Percentiles rank a stretch among this genome's conserved stretches.
phyloP scores from a whole-genome alignment of 345 rosid species.

The Erucastrum elatum region DNA sequence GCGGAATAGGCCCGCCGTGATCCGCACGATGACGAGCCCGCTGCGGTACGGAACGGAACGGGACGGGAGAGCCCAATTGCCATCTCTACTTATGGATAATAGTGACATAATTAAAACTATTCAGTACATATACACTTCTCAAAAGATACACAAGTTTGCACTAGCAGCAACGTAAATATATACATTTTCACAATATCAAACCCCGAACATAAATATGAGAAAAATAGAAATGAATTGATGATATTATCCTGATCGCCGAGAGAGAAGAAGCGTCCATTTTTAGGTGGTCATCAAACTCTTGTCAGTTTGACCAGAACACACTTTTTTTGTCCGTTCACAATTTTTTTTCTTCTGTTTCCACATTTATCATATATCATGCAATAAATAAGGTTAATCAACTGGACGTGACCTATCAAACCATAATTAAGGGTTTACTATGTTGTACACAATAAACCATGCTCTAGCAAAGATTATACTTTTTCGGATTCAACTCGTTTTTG shows the following conservation, averaged over 20 bases:
- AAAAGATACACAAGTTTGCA: neutral
- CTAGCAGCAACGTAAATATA: neutral
- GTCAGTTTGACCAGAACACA: constrained; percentile 29
- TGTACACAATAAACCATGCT: neutral
- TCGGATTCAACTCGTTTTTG: neutral
- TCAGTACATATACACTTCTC: neutral
- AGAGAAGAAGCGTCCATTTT: constrained; percentile 7
- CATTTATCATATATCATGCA: neutral
- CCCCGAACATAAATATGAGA: neutral
- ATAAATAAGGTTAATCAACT: neutral
- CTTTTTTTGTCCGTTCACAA: neutral
- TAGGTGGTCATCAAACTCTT: constrained; percentile 16
- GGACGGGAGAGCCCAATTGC: too few relatives aligned
- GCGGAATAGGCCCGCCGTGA: too few relatives aligned
- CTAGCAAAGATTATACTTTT: neutral
- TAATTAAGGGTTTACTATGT: neutral
- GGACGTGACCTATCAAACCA: constrained; percentile 14
- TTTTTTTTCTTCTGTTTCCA: neutral
- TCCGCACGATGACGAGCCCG: too few relatives aligned
- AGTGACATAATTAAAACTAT: neutral
- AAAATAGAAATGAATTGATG: neutral
- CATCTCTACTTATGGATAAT: neutral
- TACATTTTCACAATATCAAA: neutral
- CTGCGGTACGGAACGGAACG: too few relatives aligned
- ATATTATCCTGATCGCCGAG: constrained; percentile 5